A percentile compares a stretch with the other conserved stretches of the same genome.
These are phyloP conservation scores for Corchorus capsularis DNA, from an alignment of 345 rosid genomes.

Conservation along the genomic window DNA sequence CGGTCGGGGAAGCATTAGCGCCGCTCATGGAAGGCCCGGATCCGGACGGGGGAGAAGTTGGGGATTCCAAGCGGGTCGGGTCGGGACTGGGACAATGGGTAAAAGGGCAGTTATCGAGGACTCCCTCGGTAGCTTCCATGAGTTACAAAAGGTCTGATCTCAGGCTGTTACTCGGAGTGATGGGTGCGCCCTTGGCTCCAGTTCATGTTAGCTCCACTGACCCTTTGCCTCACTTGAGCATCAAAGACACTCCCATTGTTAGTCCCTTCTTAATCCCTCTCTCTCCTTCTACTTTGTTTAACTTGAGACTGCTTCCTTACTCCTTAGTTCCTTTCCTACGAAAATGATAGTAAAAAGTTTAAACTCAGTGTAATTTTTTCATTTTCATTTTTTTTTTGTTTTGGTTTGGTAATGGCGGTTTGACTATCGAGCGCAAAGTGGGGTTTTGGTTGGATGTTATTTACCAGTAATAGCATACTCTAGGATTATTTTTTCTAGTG, in stretches of 20 bases:
- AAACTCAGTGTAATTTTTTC: neutral
- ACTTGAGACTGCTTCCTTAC: neutral
- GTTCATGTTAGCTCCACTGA: conserved; percentile 67
- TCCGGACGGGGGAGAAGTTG: conserved; percentile 62
- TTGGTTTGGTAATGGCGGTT: neutral
- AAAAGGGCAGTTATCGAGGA: conserved; percentile 67
- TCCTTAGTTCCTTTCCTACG: neutral
- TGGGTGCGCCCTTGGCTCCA: conserved; percentile 95
- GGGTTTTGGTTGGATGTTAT: neutral
- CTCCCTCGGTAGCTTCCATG: conserved; percentile 52
- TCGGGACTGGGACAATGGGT: conserved; percentile 91
- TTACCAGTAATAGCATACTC: neutral
- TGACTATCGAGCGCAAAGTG: neutral
- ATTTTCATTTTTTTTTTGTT: neutral
- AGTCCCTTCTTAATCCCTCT: conserved; percentile 24
- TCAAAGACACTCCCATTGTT: conserved; percentile 91
- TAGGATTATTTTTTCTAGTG: neutral
- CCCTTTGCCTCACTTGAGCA: conserved; percentile 82
- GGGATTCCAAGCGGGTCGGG: conserved; percentile 59
- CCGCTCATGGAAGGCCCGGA: conserved; percentile 94
- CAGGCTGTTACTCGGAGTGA: conserved; percentile 76
- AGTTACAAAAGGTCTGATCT: conserved; percentile 69
- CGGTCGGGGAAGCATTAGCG: conserved; percentile 58
- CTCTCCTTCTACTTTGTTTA: neutral
- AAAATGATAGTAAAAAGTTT: neutral